phyloP scores from a whole-genome alignment of 2,329 filamentous ascomycete genomes.

The Xylaria digitata region DNA sequence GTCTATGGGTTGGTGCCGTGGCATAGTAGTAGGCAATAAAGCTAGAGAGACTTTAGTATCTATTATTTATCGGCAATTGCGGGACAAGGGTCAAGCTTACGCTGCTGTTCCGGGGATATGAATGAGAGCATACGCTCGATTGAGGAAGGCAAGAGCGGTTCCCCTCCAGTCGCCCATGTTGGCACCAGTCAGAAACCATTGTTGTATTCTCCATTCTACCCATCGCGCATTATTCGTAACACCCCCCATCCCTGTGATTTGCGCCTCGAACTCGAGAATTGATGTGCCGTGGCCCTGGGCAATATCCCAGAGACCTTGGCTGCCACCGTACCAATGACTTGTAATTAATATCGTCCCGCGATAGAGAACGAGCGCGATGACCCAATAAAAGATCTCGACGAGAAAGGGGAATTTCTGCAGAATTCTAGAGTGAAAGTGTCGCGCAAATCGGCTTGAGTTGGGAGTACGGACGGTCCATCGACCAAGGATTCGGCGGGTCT shows the following conservation, averaged over 20 bases:
- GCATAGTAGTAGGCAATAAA: slow-evolving; percentile 62
- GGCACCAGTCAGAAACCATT: slow-evolving; percentile 51
- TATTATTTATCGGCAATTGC: neutral
- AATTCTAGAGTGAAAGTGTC: slow-evolving; percentile 68
- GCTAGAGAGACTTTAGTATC: slow-evolving; percentile 31
- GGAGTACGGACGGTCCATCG: slow-evolving; percentile 57
- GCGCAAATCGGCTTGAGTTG: slow-evolving; percentile 68
- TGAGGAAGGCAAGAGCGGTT: slow-evolving; percentile 56
- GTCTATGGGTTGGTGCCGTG: slow-evolving; percentile 53
- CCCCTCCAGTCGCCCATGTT: slow-evolving; percentile 51
- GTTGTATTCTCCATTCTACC: slow-evolving; percentile 54
- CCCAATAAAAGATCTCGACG: slow-evolving; percentile 81
- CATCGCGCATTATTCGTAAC: slow-evolving; percentile 51
- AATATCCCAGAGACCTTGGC: slow-evolving; percentile 57
- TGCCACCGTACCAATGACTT: slow-evolving; percentile 62
- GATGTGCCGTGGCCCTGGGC: slow-evolving; percentile 58
- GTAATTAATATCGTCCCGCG: slow-evolving; percentile 66
- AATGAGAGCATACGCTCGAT: slow-evolving; percentile 61
- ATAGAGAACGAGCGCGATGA: slow-evolving; percentile 73
- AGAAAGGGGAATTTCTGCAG: slow-evolving; percentile 74
- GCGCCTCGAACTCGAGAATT: slow-evolving; percentile 56
- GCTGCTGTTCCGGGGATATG: slow-evolving; percentile 63
- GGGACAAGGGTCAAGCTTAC: slow-evolving; percentile 43
- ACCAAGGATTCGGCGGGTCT: slow-evolving; percentile 48
- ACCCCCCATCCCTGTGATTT: slow-evolving; percentile 42